Evolutionary conservation across 2,329 filamentous ascomycete genomes (phyloP), one percentile per base, ranked within the genome.

Genomic region (Ilyonectria destructans): DNA sequence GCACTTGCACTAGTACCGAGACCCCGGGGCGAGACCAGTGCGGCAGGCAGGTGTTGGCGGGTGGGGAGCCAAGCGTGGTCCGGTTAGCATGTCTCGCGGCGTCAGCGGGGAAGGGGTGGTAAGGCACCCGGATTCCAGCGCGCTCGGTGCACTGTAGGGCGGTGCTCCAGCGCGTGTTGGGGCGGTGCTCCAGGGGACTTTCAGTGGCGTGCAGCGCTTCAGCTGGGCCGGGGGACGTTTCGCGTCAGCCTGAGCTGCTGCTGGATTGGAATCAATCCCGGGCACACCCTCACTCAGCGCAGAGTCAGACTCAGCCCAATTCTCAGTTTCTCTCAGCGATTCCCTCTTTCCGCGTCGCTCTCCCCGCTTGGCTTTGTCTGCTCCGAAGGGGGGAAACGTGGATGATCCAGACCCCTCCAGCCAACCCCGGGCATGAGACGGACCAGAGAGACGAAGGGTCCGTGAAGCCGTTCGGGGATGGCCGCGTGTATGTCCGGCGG

Each of bases 381-480:
- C 49, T 33, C 48, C 54, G 54, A 58, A 55, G 55, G 58, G 58
- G 43, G 48, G 64, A 58, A 65, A 54, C 57, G 26, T 8, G 17
- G n/a, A 35, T 35, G 49, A 40, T 66, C 57, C 71, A 73, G 70
- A 51, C 66, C 68, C 67, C 9, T 49, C 62, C 58, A 71, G 67
- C 72, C 73, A 73, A 63, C 71, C 52, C 68, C 69, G 70, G 65
- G 69, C 70, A 69, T 71, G 69, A 68, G 62, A 72, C 71, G 63
- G 68, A 66, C 57, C 60, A 63, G 65, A 69, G 68, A 55, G 55
- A 49, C 57, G 54, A 56, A 71, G 54, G 31, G 51, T 35, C 33
- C 57, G 66, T 63, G 70, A 67, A 67, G 65, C 68, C 69, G 63
- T 66, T 63, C 74, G 69, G 71, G 67, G 70, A 74, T 71, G 67